phyloP scores from a whole-genome alignment of 2,329 filamentous ascomycete species.

The Fusarium brachygibbosum region DNA sequence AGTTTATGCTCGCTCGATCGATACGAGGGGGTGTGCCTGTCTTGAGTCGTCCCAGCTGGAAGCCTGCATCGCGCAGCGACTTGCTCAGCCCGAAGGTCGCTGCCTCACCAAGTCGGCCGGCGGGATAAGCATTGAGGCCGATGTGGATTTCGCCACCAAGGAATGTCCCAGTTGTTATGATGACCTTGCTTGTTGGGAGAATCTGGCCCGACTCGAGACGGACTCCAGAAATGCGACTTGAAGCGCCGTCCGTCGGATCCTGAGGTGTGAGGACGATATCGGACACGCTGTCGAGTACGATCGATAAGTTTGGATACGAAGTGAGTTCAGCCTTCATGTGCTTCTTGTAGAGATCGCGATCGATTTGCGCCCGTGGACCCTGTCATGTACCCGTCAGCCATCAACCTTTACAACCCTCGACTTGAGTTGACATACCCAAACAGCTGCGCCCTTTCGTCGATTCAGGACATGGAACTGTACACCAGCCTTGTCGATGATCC shows the following conservation, averaged over 20 bases:
- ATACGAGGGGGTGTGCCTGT: constrained; percentile 94
- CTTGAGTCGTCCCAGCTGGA: constrained; percentile 90
- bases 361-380: constrained; percentile 95
- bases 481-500: constrained; percentile 92
- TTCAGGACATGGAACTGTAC: constrained; percentile 96
- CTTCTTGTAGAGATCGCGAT: constrained; percentile 87
- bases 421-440: constrained; percentile 73
- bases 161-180: constrained; percentile 98
- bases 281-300: constrained; percentile 88
- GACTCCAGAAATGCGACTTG: constrained; percentile 85
- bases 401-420: neutral
- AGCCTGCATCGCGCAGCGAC: constrained; percentile 88
- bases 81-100: constrained; percentile 94
- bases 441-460: constrained; percentile 88
- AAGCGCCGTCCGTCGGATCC: constrained; percentile 56
- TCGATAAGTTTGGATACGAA: constrained; percentile 80
- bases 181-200: constrained; percentile 81
- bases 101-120: constrained; percentile 92
- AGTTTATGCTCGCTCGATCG: constrained; percentile 86
- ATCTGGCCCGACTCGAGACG: constrained; percentile 89
- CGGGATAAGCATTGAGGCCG: constrained; percentile 84
- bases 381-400: constrained; percentile 43
- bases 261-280: constrained; percentile 80
- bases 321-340: constrained; percentile 91
- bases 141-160: constrained; percentile 97